Conservation (phyloP, 305 asterid species). For the Solanum aculeatissimum region DNA sequence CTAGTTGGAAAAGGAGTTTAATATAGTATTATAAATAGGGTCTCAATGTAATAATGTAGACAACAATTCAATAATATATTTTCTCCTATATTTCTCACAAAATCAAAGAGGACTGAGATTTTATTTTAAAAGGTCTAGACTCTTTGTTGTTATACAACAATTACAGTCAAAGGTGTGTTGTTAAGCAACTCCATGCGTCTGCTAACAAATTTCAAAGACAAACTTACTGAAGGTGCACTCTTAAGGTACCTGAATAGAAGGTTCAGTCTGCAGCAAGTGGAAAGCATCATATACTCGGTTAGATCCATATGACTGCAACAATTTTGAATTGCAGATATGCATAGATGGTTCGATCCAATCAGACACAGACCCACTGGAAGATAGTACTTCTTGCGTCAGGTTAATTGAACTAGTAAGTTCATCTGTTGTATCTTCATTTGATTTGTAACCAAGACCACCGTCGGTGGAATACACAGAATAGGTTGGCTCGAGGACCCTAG, state of each 20-base stretch:
- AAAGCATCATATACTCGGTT: constrained; percentile 43
- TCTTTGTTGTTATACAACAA: background rate
- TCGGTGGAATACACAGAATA: background rate
- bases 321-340: constrained; percentile 17
- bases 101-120: background rate
- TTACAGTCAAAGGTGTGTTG: background rate
- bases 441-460: background rate
- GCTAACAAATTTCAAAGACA: background rate
- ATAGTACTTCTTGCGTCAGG: background rate
- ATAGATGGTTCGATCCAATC: constrained; percentile 58
- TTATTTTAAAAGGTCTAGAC: background rate
- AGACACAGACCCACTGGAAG: constrained; percentile 11
- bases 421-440: background rate
- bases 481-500: constrained; percentile 27
- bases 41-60: no score
- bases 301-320: constrained; percentile 20
- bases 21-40: no score
- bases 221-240: background rate
- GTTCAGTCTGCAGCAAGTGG: constrained; percentile 46
- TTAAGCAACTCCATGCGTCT: background rate
- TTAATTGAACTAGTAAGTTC: constrained; percentile 8
- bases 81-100: no score
- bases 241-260: constrained; percentile 46
- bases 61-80: no score
- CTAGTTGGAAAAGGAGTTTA: no score